A percentile compares a stretch with the other conserved stretches of the same genome.
These are phyloP conservation scores for Solanum habrochaites DNA, from an alignment of 257 asterid species.

Conservation along the genomic window DNA sequence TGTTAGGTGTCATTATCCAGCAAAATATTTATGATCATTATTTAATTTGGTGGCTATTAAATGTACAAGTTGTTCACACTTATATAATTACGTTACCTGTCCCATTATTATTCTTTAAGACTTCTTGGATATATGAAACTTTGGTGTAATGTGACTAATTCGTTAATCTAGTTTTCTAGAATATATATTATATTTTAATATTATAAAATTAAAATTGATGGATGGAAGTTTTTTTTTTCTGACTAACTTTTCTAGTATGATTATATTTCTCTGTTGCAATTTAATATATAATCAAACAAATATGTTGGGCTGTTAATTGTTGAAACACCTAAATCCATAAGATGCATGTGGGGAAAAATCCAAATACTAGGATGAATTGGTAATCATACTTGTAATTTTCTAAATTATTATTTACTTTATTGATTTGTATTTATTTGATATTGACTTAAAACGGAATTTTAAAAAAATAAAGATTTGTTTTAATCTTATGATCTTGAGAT, in stretches of 20 bases:
- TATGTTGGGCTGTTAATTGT: neutral
- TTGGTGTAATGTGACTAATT: slow-evolving; percentile 1
- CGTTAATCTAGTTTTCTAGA: neutral
- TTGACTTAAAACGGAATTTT: no score
- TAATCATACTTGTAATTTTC: neutral
- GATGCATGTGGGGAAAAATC: neutral
- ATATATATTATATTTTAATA: neutral
- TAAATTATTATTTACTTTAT: neutral
- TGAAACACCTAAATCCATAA: neutral
- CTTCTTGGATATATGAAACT: neutral
- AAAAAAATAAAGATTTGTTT: neutral
- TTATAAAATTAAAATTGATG: neutral
- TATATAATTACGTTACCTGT: neutral
- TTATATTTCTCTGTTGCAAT: neutral
- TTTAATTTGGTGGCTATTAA: slow-evolving; percentile 6
- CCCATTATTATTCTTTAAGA: neutral
- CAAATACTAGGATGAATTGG: neutral
- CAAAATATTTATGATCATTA: neutral
- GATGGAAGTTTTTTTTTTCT: neutral
- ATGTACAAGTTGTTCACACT: neutral
- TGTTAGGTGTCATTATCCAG: neutral
- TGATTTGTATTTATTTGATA: neutral
- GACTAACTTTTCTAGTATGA: neutral
- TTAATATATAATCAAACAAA: neutral
- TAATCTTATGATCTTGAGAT: neutral